Evolutionary conservation across 192 early-diverging fungal genomes (phyloP).

Genomic region (Backusella luteola): DNA sequence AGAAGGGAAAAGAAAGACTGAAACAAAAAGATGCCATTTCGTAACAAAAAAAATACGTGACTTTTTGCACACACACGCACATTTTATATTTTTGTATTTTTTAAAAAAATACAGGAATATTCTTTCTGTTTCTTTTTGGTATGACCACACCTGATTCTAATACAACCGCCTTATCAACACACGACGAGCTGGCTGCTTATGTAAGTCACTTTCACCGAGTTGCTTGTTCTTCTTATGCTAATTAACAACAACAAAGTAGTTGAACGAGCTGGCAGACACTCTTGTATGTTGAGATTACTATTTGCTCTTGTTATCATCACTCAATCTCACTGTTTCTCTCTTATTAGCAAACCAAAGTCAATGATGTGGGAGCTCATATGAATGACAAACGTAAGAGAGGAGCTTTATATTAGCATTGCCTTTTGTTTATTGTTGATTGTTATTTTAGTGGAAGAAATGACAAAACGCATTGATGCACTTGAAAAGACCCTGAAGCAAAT

Average conservation of each 20-base stretch:
- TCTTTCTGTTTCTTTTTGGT: background rate
- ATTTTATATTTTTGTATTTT: background rate
- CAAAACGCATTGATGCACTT: conserved; percentile 2
- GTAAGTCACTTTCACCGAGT: background rate
- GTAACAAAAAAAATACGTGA: background rate
- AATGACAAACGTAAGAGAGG: conserved; percentile 11
- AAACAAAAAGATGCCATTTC: background rate
- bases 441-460: conserved; percentile 10
- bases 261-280: background rate
- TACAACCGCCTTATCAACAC: background rate
- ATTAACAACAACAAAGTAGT: background rate
- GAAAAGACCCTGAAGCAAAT: conserved; percentile 10
- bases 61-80: background rate
- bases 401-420: background rate
- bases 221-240: too few relatives aligned
- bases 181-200: background rate
- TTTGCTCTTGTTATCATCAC: background rate
- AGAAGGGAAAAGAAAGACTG: background rate
- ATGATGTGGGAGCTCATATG: background rate
- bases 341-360: conserved; percentile 12
- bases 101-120: too few relatives aligned
- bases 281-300: background rate
- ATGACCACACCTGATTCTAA: background rate
- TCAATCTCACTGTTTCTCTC: background rate
- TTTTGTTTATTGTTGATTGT: too few relatives aligned